A percentile compares a stretch with the other conserved stretches of the same genome.
Evolutionary conservation across 352 stramenopile genomes (phyloP).

Genomic region (Phytophthora melonis): DNA sequence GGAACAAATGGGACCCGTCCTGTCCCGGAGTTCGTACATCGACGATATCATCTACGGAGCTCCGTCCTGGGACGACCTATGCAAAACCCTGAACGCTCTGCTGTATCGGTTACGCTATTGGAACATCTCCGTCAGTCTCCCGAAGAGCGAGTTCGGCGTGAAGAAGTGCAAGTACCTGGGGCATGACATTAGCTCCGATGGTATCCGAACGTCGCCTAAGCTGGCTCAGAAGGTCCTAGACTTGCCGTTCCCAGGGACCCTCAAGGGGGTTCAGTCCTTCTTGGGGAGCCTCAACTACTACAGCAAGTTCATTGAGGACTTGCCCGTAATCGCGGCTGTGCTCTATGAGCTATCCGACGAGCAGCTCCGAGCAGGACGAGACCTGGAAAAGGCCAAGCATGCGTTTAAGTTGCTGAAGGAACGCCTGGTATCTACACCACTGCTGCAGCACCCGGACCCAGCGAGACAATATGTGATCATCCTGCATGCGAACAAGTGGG

Average conservation of each 20-base stretch:
- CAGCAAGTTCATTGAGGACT: conserved; percentile 38
- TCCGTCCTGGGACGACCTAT: conserved; percentile 14
- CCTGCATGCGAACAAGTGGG: conserved; percentile 32
- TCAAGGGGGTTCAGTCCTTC: conserved; percentile 17
- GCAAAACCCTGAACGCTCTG: conserved; percentile 13
- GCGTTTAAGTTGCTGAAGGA: conserved; percentile 44
- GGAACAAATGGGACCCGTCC: conserved; percentile 23
- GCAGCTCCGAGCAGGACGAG: conserved; percentile 12
- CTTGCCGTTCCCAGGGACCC: conserved; percentile 11
- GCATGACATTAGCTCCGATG: conserved; percentile 19
- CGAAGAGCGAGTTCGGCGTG: conserved; percentile 32
- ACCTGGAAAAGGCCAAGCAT: conserved; percentile 25
- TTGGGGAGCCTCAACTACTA: conserved; percentile 33
- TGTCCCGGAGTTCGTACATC: conserved; percentile 28
- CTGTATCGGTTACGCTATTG: conserved; percentile 27
- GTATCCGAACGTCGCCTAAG: conserved; percentile 16
- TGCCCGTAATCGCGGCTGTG: conserved; percentile 6
- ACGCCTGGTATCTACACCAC: conserved; percentile 18
- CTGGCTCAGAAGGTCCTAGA: conserved; percentile 4
- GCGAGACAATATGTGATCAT: conserved; percentile 31
- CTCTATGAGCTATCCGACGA: conserved; percentile 16
- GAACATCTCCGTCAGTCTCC: conserved; percentile 32
- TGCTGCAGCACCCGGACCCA: conserved; percentile 25
- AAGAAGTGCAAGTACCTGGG: conserved; percentile 20
- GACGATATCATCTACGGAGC: conserved; percentile 35